Conservation (phyloP, 1,139 yeast genomes). For the Debaryomycetaceae sp. region DNA sequence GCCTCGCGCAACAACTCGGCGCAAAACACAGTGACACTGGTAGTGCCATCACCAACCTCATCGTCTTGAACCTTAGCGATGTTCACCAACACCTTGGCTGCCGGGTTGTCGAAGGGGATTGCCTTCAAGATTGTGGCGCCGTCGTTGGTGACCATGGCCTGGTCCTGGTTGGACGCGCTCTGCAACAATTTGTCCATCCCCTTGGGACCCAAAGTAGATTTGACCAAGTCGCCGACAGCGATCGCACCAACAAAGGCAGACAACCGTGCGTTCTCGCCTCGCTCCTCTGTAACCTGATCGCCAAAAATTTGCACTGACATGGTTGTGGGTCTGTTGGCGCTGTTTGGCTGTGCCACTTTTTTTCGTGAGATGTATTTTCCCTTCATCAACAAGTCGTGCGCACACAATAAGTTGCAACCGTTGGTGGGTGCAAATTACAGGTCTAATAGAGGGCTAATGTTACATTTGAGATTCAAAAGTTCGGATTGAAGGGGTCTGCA, state of each 20-base stretch:
- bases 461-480: too few relatives aligned
- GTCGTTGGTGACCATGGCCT: constrained; percentile 85
- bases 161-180: constrained; percentile 71
- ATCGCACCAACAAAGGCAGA: constrained; percentile 98
- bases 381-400: too few relatives aligned
- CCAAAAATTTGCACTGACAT: constrained; percentile 91
- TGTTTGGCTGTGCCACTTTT: background rate
- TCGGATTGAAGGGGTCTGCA: constrained; percentile 5
- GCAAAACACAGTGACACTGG: constrained; percentile 92
- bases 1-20: constrained; percentile 95
- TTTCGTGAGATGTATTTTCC: constrained; percentile 1
- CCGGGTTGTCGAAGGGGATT: constrained; percentile 95
- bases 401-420: too few relatives aligned
- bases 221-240: constrained; percentile 96
- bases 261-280: constrained; percentile 96
- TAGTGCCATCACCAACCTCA: constrained; percentile 98
- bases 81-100: constrained; percentile 95
- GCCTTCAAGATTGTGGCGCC: constrained; percentile 96
- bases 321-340: constrained; percentile 1
- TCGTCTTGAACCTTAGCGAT: constrained; percentile 97
- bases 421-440: too few relatives aligned
- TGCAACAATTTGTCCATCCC: constrained; percentile 97
- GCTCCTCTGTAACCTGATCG: constrained; percentile 95
- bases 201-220: constrained; percentile 94
- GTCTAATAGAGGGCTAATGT: too few relatives aligned